phyloP scores from a whole-genome alignment of 2,329 filamentous ascomycete genomes.

The Tetracladium maxilliforme region DNA sequence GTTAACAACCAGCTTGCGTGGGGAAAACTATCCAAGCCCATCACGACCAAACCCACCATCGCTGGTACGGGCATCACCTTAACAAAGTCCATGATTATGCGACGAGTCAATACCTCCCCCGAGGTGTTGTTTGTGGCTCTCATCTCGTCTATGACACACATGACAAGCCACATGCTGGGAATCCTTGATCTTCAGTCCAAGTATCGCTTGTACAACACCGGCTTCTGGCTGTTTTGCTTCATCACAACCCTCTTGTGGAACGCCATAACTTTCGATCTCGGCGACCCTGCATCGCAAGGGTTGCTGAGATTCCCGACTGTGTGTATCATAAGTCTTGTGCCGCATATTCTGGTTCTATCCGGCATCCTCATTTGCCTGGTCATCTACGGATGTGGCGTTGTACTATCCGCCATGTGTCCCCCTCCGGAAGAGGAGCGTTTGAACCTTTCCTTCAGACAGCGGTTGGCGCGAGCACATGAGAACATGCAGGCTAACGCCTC shows the following conservation, averaged over 20 bases:
- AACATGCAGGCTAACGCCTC: constrained; percentile 91
- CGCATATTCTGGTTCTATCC: constrained; percentile 72
- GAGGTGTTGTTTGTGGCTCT: constrained; percentile 79
- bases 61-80: constrained; percentile 29
- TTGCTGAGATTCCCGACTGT: constrained; percentile 84
- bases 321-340: constrained; percentile 88
- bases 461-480: constrained; percentile 57
- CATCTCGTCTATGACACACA: constrained; percentile 77
- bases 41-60: constrained; percentile 1
- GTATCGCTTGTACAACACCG: constrained; percentile 75
- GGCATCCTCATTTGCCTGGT: constrained; percentile 63
- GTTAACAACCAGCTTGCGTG: constrained; percentile 68
- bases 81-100: constrained; percentile 54
- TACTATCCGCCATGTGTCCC: constrained; percentile 54
- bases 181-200: constrained; percentile 66
- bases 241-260: constrained; percentile 77
- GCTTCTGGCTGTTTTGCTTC: constrained; percentile 80
- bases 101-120: constrained; percentile 73
- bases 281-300: constrained; percentile 45
- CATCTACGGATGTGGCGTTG: constrained; percentile 67
- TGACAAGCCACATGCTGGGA: constrained; percentile 72
- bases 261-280: constrained; percentile 44
- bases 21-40: constrained; percentile 18
- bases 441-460: constrained; percentile 33
- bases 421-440: constrained; percentile 16